Evolutionary conservation across 148 eudicot genomes (phyloP).

Genomic region (Cornus florida): DNA sequence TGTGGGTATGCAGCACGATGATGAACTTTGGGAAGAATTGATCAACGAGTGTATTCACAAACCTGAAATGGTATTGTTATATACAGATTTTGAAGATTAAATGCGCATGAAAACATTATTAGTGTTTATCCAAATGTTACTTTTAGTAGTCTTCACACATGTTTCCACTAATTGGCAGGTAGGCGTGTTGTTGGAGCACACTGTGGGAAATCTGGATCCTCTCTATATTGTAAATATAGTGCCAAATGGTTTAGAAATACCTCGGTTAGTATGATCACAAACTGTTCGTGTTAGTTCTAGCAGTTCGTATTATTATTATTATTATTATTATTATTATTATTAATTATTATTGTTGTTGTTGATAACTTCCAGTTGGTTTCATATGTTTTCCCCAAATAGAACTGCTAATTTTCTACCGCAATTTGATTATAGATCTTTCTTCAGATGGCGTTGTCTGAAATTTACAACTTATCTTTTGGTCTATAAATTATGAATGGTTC

Average conservation of each 20-base stretch:
- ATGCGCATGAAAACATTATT: slow-evolving; percentile 1
- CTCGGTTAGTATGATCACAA: slow-evolving; percentile 58
- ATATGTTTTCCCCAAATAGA: too few relatives aligned
- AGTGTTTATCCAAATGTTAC: not conserved
- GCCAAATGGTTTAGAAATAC: slow-evolving; percentile 92
- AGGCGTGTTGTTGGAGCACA: slow-evolving; percentile 91
- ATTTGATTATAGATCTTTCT: too few relatives aligned
- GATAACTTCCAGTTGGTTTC: too few relatives aligned
- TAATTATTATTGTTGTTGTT: too few relatives aligned
- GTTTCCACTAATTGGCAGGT: slow-evolving; percentile 48
- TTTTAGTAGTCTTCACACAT: not conserved
- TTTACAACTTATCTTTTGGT: too few relatives aligned
- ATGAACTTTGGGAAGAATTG: slow-evolving; percentile 96
- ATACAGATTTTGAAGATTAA: slow-evolving; percentile 1
- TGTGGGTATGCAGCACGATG: slow-evolving; percentile 93
- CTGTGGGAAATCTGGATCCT: slow-evolving; percentile 96
- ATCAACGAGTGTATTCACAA: slow-evolving; percentile 75
- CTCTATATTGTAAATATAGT: slow-evolving; percentile 90
- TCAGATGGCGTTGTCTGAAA: too few relatives aligned
- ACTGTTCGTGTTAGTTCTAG: not conserved
- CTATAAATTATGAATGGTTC: too few relatives aligned
- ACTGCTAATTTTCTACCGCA: too few relatives aligned
- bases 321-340: too few relatives aligned
- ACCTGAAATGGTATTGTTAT: slow-evolving; percentile 85
- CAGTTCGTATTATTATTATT: too few relatives aligned